phyloP scores from a whole-genome alignment of 179 eudicot species.

The Corrigiola litoralis region DNA sequence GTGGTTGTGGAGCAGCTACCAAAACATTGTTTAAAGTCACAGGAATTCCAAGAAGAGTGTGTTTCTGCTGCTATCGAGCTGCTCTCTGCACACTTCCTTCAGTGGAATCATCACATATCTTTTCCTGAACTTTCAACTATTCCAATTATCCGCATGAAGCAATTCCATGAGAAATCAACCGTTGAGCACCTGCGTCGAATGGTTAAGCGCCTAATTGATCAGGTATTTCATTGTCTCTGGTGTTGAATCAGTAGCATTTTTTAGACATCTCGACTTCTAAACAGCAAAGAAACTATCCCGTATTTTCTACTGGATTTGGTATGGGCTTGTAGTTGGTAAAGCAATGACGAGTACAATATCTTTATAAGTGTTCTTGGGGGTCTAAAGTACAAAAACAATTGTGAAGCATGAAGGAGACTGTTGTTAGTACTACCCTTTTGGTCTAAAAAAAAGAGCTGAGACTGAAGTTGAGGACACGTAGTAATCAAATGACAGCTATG shows the following conservation, averaged over 20 bases:
- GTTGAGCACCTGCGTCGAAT: slow-evolving; percentile 53
- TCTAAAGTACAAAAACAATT: too few relatives aligned
- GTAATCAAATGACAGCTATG: too few relatives aligned
- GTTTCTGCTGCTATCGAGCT: slow-evolving; percentile 54
- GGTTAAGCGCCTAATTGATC: slow-evolving; percentile 84
- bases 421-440: too few relatives aligned
- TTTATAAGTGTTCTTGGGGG: too few relatives aligned
- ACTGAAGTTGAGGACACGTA: too few relatives aligned
- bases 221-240: slow-evolving; percentile 39
- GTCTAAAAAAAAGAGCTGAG: too few relatives aligned
- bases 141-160: slow-evolving; percentile 63
- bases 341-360: too few relatives aligned
- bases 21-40: slow-evolving; percentile 66
- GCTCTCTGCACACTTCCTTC: slow-evolving; percentile 68
- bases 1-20: slow-evolving; percentile 58
- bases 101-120: slow-evolving; percentile 88
- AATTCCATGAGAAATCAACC: slow-evolving; percentile 49
- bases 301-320: not conserved
- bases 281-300: not conserved
- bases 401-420: too few relatives aligned
- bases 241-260: not conserved
- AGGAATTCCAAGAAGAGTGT: slow-evolving; percentile 69
- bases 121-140: slow-evolving; percentile 90
- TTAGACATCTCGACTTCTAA: not conserved
- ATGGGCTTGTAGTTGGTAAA: too few relatives aligned